Evolutionary conservation across 805 yeast genomes (phyloP).

Genomic region (Kuraishia floccosa): DNA sequence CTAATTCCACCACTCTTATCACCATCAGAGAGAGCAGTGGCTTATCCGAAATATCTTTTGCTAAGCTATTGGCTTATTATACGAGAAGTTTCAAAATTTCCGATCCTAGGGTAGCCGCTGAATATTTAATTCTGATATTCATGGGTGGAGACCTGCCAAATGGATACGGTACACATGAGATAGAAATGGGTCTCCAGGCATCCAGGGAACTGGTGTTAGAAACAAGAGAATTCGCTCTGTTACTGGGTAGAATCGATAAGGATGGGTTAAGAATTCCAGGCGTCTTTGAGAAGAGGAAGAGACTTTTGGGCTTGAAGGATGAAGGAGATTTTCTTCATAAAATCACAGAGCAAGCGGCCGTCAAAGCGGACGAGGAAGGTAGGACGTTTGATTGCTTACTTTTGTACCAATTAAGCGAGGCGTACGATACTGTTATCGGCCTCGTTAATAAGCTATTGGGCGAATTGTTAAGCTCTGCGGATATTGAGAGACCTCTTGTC

Average conservation of each 20-base stretch:
- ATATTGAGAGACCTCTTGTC: constrained; percentile 46
- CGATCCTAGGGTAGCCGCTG: constrained; percentile 88
- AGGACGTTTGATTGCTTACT: constrained; percentile 75
- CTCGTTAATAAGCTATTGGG: constrained; percentile 70
- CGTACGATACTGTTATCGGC: constrained; percentile 67
- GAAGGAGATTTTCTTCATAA: constrained; percentile 50
- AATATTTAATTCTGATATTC: constrained; percentile 67
- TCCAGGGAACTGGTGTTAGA: constrained; percentile 76
- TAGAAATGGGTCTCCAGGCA: constrained; percentile 60
- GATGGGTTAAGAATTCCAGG: constrained; percentile 79
- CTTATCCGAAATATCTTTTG: constrained; percentile 25
- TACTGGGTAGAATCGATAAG: constrained; percentile 74
- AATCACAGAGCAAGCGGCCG: constrained; percentile 79
- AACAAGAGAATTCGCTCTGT: constrained; percentile 70
- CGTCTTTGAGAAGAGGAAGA: constrained; percentile 66
- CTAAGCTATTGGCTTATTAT: constrained; percentile 66
- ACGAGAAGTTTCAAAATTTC: constrained; percentile 74
- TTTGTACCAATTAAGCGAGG: constrained; percentile 81
- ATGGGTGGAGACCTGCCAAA: constrained; percentile 26
- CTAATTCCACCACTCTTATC: background rate
- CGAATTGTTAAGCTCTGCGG: constrained; percentile 63
- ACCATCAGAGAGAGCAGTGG: constrained; percentile 1
- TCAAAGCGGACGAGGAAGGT: constrained; percentile 85
- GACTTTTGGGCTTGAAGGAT: constrained; percentile 45
- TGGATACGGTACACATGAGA: constrained; percentile 25